Evolutionary conservation across 306 rosid species (phyloP).

Genomic region (Benincasa hispida): DNA sequence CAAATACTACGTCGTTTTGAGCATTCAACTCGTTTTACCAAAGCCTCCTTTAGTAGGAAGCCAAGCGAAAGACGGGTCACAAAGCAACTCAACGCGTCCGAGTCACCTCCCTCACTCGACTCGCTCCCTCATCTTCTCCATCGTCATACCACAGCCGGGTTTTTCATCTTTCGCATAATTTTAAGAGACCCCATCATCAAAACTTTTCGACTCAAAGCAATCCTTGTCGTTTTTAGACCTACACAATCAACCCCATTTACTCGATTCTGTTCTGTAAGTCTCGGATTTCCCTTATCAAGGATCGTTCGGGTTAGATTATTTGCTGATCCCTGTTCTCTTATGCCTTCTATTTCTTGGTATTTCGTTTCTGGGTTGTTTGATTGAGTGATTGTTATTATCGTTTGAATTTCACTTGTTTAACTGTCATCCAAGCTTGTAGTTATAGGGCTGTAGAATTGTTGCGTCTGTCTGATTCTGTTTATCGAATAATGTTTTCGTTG

Average conservation of each 20-base stretch:
- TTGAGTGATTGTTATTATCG: not conserved
- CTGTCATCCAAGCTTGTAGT: not conserved
- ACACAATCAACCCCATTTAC: not conserved
- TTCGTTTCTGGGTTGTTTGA: not conserved
- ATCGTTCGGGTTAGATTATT: not conserved
- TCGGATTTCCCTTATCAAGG: not conserved
- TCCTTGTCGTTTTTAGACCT: not conserved
- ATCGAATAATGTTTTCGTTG: not conserved
- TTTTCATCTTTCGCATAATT: not conserved
- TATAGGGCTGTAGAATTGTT: not conserved
- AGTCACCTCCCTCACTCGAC: constrained; percentile 1
- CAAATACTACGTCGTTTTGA: not conserved
- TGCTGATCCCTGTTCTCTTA: not conserved
- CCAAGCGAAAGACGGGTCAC: not conserved
- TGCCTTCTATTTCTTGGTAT: not conserved
- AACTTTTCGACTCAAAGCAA: not conserved
- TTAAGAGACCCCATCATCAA: not conserved
- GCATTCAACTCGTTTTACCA: not conserved
- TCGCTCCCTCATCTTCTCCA: not conserved
- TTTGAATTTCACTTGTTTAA: not conserved
- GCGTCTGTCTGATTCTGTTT: not conserved
- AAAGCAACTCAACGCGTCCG: not conserved
- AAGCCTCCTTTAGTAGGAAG: not conserved
- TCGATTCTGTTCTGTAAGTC: constrained; percentile 3
- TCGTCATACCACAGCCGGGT: not conserved